Conservation (phyloP, 2,329 filamentous ascomycete genomes). For the Talaromyces sp. region DNA sequence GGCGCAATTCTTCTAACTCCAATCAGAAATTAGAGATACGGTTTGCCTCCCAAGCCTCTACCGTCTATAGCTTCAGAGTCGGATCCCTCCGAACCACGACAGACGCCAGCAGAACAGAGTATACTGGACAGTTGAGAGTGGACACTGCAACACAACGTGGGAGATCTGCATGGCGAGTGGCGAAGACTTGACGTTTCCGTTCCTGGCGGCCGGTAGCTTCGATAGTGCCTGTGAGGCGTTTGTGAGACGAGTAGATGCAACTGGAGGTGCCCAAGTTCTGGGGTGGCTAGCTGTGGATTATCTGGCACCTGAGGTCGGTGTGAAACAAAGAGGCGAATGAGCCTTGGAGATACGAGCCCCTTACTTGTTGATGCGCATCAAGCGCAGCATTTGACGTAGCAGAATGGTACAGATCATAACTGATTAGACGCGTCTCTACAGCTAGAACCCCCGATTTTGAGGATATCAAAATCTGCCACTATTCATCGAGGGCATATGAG, state of each 20-base stretch:
- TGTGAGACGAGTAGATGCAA: constrained; percentile 48
- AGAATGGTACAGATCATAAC: background rate
- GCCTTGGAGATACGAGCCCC: constrained; percentile 10
- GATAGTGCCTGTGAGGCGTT: constrained; percentile 61
- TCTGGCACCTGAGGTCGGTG: constrained; percentile 28
- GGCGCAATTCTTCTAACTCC: background rate
- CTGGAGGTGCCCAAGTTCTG: constrained; percentile 54
- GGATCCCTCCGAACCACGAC: background rate
- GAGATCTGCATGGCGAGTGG: constrained; percentile 9
- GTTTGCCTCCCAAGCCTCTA: background rate
- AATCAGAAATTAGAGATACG: background rate
- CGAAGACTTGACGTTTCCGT: constrained; percentile 51
- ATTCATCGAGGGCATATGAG: background rate
- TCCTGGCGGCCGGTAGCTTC: constrained; percentile 61
- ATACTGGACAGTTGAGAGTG: background rate
- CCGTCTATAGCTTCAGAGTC: background rate
- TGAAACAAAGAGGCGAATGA: background rate
- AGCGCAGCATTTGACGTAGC: background rate
- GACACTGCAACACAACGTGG: background rate
- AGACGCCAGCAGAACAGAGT: background rate
- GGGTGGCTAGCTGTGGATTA: constrained; percentile 40
- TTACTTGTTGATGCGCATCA: background rate
- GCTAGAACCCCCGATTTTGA: constrained; percentile 28
- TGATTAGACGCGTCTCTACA: constrained; percentile 20
- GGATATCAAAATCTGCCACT: constrained; percentile 28